Percentiles rank a stretch among this genome's conserved stretches.
phyloP scores from a whole-genome alignment of 495 filamentous ascomycete genomes.

The Hypoxylon rickii region DNA sequence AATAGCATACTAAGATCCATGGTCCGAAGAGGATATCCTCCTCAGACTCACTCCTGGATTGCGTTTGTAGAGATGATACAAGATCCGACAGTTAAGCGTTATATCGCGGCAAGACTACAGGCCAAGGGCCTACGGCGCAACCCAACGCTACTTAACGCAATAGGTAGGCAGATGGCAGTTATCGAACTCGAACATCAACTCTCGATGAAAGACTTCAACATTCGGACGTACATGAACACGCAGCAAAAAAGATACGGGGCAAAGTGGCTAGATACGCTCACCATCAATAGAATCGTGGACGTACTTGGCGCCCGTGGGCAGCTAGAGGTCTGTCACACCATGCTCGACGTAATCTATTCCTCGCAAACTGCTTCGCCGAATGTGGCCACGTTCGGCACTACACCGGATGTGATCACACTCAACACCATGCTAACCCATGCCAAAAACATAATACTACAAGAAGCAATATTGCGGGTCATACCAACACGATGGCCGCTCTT shows the following conservation, averaged over 20 bases:
- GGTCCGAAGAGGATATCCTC: slow-evolving; percentile 32
- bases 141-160: slow-evolving; percentile 13
- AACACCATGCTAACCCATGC: slow-evolving; percentile 45
- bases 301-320: slow-evolving; percentile 34
- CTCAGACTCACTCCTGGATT: slow-evolving; percentile 45
- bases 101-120: slow-evolving; percentile 41
- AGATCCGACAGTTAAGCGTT: slow-evolving; percentile 41
- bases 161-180: slow-evolving; percentile 42
- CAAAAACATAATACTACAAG: slow-evolving; percentile 26
- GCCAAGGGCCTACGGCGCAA: slow-evolving; percentile 33
- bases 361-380: slow-evolving; percentile 12
- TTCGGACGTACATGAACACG: slow-evolving; percentile 31
- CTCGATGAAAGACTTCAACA: slow-evolving; percentile 18
- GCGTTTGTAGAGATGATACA: slow-evolving; percentile 47
- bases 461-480: slow-evolving; percentile 17
- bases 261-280: slow-evolving; percentile 42
- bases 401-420: slow-evolving; percentile 38
- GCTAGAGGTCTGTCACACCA: slow-evolving; percentile 24
- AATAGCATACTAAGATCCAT: slow-evolving; percentile 38
- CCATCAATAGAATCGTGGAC: slow-evolving; percentile 41
- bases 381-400: slow-evolving; percentile 39
- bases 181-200: slow-evolving; percentile 40
- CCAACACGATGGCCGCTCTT: slow-evolving; percentile 12
- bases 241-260: slow-evolving; percentile 44
- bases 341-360: slow-evolving; percentile 36